phyloP scores from a whole-genome alignment of 208 protist genomes.

The Polymyxa betae region DNA sequence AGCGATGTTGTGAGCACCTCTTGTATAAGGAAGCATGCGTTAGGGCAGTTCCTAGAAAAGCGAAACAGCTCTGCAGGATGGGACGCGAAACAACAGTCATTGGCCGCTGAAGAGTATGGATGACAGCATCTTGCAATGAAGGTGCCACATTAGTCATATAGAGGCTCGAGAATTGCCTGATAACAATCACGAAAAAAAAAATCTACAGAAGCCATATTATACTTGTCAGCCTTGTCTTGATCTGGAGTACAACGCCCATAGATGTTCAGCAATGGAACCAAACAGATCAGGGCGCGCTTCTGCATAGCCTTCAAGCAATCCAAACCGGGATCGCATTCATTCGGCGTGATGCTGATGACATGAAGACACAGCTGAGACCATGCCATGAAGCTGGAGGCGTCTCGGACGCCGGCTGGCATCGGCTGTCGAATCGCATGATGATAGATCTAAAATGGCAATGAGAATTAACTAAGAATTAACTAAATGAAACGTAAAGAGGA shows the following conservation, averaged over 20 bases:
- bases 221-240: not conserved
- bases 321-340: not conserved
- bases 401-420: not conserved
- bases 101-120: not conserved
- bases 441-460: slow-evolving; percentile 9
- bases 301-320: not conserved
- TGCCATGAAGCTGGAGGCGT: not conserved
- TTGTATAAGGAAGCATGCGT: not conserved
- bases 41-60: not conserved
- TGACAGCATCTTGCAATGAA: not conserved
- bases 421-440: slow-evolving; percentile 42
- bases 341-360: not conserved
- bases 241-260: not conserved
- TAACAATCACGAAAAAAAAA: not conserved
- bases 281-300: slow-evolving; percentile 15
- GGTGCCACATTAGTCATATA: slow-evolving; percentile 13
- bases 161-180: not conserved
- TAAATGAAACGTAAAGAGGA: not conserved
- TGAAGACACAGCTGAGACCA: not conserved
- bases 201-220: not conserved
- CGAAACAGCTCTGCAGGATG: slow-evolving; percentile 17
- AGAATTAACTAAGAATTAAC: not conserved
- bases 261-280: not conserved
- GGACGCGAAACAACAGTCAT: not conserved
- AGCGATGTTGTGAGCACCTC: not conserved